phyloP scores from a whole-genome alignment of 2,329 filamentous ascomycete species.

The Escovopsis weberi region DNA sequence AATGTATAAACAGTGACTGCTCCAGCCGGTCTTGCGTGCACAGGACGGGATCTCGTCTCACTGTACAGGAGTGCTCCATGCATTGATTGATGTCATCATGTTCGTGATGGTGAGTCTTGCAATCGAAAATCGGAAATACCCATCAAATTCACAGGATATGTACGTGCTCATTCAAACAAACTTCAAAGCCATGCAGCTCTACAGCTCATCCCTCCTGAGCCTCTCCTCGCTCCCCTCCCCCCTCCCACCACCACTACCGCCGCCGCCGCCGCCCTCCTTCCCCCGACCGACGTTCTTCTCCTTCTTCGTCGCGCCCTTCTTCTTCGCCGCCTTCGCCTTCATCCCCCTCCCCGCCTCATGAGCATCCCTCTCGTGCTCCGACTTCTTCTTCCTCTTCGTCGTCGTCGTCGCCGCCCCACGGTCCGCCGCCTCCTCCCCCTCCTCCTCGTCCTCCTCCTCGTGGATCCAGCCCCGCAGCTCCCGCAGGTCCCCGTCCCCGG shows the following conservation, averaged over 20 bases:
- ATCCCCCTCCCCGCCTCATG: conserved; percentile 56
- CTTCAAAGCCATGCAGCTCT: conserved; percentile 5
- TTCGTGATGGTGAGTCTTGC: no score
- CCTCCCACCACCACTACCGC: conserved; percentile 7
- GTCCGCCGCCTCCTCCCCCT: conserved; percentile 3
- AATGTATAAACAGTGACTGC: no score
- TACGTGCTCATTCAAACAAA: no score
- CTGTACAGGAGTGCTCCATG: no score
- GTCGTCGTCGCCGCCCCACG: conserved; percentile 46
- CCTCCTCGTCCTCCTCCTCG: conserved; percentile 27
- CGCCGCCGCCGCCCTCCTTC: no score
- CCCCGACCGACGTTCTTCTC: conserved; percentile 4
- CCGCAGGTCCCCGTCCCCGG: conserved; percentile 35
- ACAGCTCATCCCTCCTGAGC: conserved; percentile 40
- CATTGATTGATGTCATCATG: no score
- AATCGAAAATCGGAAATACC: no score
- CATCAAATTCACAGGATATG: no score
- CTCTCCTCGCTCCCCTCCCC: conserved; percentile 33
- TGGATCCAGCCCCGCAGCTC: conserved; percentile 61
- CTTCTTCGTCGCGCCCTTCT: conserved; percentile 8
- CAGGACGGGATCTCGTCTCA: no score
- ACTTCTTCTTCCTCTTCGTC: conserved; percentile 67
- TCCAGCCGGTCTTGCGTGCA: no score
- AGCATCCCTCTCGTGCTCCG: conserved; percentile 38
- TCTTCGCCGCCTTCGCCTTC: conserved; percentile 34